A percentile compares a stretch with the other conserved stretches of the same genome.
Evolutionary conservation across 805 yeast genomes (phyloP).

Genomic region (Jamesozyma gamospora): DNA sequence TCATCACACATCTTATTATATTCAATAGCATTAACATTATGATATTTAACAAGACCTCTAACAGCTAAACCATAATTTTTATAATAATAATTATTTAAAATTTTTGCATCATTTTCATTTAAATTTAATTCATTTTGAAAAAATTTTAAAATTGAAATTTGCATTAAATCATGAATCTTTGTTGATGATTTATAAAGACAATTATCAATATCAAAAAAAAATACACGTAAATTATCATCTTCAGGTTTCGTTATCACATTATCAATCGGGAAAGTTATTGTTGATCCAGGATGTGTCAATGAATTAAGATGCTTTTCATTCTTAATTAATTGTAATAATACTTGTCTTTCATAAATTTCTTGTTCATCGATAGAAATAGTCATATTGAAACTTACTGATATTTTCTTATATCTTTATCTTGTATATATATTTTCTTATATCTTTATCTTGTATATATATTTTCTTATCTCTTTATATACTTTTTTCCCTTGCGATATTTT

Average conservation of each 20-base stretch:
- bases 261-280: slow-evolving; percentile 25
- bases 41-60: slow-evolving; percentile 59
- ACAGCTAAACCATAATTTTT: slow-evolving; percentile 80
- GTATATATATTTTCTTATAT: too few relatives aligned
- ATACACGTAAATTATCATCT: slow-evolving; percentile 30
- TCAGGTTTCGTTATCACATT: slow-evolving; percentile 12
- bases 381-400: too few relatives aligned
- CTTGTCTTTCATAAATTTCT: slow-evolving; percentile 11
- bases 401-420: background rate
- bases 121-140: slow-evolving; percentile 54
- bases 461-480: too few relatives aligned
- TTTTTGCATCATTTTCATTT: slow-evolving; percentile 57
- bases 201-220: slow-evolving; percentile 88
- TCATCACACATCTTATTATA: slow-evolving; percentile 85
- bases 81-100: slow-evolving; percentile 62
- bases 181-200: slow-evolving; percentile 69
- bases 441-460: too few relatives aligned
- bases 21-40: slow-evolving; percentile 71
- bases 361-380: slow-evolving; percentile 4
- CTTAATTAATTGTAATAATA: slow-evolving; percentile 19
- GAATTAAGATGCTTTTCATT: slow-evolving; percentile 28
- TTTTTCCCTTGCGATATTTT: too few relatives aligned
- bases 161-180: slow-evolving; percentile 76
- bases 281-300: slow-evolving; percentile 29
- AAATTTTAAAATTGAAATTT: slow-evolving; percentile 65